phyloP scores from a whole-genome alignment of 352 stramenopile species.

The Elongisporangium undulatum region DNA sequence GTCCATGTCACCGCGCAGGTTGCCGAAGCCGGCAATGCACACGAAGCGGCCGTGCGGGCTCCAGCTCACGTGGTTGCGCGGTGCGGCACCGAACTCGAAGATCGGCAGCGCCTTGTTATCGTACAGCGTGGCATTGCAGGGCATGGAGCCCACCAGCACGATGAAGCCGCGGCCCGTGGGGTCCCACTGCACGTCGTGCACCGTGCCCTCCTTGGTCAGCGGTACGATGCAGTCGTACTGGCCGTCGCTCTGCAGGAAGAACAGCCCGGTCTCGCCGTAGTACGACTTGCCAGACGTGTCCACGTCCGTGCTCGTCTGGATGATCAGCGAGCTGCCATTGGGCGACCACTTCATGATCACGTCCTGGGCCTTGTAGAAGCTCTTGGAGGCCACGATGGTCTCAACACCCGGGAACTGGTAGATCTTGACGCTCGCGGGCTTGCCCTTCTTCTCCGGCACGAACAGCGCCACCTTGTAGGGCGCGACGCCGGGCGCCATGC shows the following conservation, averaged over 20 bases:
- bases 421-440: slow-evolving; percentile 82
- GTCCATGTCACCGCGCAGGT: slow-evolving; percentile 95
- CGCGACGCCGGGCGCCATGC: slow-evolving; percentile 64
- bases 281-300: slow-evolving; percentile 95
- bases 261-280: slow-evolving; percentile 96
- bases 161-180: slow-evolving; percentile 91
- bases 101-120: slow-evolving; percentile 92
- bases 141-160: slow-evolving; percentile 95
- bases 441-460: slow-evolving; percentile 88
- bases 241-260: slow-evolving; percentile 92
- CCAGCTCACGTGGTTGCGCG: slow-evolving; percentile 95
- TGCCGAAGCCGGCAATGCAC: slow-evolving; percentile 94
- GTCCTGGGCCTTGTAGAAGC: slow-evolving; percentile 90
- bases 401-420: slow-evolving; percentile 77
- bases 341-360: slow-evolving; percentile 89
- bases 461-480: slow-evolving; percentile 87
- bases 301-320: slow-evolving; percentile 90
- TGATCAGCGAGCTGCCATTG: slow-evolving; percentile 79
- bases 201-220: slow-evolving; percentile 86
- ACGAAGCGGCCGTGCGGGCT: slow-evolving; percentile 96
- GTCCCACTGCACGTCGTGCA: slow-evolving; percentile 95
- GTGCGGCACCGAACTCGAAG: slow-evolving; percentile 95
- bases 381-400: slow-evolving; percentile 71
- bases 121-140: slow-evolving; percentile 94
- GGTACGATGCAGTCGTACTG: slow-evolving; percentile 90